These are phyloP conservation scores for Quillaja saponaria DNA, from an alignment of 306 rosid genomes.

Conservation along the genomic window DNA sequence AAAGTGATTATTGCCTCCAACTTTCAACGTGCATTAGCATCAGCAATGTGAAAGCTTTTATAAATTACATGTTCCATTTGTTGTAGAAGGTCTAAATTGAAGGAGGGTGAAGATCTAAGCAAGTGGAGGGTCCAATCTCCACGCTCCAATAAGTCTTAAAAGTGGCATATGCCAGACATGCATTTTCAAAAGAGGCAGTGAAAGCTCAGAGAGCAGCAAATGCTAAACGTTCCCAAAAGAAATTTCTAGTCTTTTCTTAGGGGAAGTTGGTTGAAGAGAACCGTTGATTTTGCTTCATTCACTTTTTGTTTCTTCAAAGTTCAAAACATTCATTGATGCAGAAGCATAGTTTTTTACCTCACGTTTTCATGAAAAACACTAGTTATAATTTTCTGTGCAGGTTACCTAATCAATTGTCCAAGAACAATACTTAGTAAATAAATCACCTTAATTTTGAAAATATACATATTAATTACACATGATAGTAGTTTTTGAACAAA, in stretches of 20 bases:
- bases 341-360: too few relatives aligned
- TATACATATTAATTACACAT: too few relatives aligned
- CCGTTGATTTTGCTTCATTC: slow-evolving; percentile 43
- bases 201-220: not conserved
- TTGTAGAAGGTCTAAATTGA: not conserved
- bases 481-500: too few relatives aligned
- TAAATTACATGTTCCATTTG: not conserved
- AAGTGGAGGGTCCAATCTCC: too few relatives aligned
- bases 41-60: not conserved
- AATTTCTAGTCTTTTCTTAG: slow-evolving; percentile 17
- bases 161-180: not conserved
- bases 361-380: too few relatives aligned
- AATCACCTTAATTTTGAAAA: too few relatives aligned
- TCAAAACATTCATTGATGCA: not conserved
- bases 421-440: too few relatives aligned
- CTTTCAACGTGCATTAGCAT: slow-evolving; percentile 19
- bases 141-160: not conserved
- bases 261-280: slow-evolving; percentile 28
- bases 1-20: slow-evolving; percentile 10
- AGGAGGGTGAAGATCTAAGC: slow-evolving; percentile 17
- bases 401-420: too few relatives aligned
- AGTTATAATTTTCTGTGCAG: too few relatives aligned
- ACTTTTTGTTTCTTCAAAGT: too few relatives aligned
- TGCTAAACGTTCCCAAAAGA: slow-evolving; percentile 18
- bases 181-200: not conserved